These are phyloP conservation scores for Leishmania guyanensis DNA, from an alignment of 208 protist species.

Conservation along the genomic window DNA sequence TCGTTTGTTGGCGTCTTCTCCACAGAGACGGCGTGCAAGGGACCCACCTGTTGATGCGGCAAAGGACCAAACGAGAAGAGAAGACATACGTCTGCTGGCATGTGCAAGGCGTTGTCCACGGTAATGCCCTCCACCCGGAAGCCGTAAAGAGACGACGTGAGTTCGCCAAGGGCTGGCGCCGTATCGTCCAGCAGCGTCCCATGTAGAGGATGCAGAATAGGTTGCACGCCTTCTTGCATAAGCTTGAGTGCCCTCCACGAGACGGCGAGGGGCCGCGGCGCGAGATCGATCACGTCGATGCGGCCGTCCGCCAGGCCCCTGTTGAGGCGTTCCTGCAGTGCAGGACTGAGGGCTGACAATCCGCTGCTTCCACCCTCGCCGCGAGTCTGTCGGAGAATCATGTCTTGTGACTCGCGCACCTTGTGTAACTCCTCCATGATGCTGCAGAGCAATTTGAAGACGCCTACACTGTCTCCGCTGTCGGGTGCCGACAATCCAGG, in stretches of 20 bases:
- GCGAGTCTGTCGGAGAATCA: slow-evolving; percentile 35
- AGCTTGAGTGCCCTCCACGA: slow-evolving; percentile 63
- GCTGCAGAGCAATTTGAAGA: slow-evolving; percentile 83
- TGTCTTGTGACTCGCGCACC: slow-evolving; percentile 75
- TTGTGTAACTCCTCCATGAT: slow-evolving; percentile 88
- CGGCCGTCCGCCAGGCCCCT: slow-evolving; percentile 46
- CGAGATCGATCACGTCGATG: slow-evolving; percentile 72
- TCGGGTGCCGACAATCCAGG: background rate
- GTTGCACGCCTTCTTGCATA: slow-evolving; percentile 69
- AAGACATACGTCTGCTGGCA: slow-evolving; percentile 77
- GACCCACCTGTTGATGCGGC: slow-evolving; percentile 77
- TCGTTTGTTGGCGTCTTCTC: slow-evolving; percentile 50
- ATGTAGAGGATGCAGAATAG: slow-evolving; percentile 74
- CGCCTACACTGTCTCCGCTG: slow-evolving; percentile 23
- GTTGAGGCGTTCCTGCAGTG: slow-evolving; percentile 48
- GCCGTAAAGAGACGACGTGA: slow-evolving; percentile 62
- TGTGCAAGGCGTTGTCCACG: slow-evolving; percentile 55
- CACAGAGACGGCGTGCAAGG: slow-evolving; percentile 53
- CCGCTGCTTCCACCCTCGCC: slow-evolving; percentile 6
- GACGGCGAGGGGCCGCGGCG: slow-evolving; percentile 64
- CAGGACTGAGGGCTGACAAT: slow-evolving; percentile 38
- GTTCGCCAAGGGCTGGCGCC: slow-evolving; percentile 32
- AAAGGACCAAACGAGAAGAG: slow-evolving; percentile 88
- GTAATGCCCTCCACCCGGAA: slow-evolving; percentile 88
- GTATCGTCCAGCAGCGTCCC: slow-evolving; percentile 66